Conservation (phyloP, 768 basidiomycete species). For the Leccinum variicolor region DNA sequence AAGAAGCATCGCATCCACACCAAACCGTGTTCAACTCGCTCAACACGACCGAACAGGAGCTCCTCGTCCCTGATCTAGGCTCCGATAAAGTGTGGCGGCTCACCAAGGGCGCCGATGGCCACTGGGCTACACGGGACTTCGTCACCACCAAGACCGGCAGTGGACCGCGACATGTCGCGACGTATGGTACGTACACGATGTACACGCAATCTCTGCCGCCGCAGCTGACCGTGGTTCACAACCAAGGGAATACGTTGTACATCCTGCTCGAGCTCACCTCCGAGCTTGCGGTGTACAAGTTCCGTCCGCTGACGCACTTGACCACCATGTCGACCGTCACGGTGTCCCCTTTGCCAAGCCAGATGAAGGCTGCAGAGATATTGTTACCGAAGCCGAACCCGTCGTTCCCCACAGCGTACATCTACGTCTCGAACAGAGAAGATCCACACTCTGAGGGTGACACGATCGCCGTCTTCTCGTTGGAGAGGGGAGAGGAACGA, state of each 20-base stretch:
- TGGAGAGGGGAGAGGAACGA: slow-evolving; percentile 39
- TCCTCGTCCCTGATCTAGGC: slow-evolving; percentile 76
- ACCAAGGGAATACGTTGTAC: slow-evolving; percentile 60
- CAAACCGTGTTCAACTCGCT: slow-evolving; percentile 49
- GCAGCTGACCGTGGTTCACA: too few species aligned
- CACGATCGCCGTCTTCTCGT: too few species aligned
- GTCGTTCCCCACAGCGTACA: slow-evolving; percentile 48
- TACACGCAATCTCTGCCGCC: too few species aligned
- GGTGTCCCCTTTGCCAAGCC: slow-evolving; percentile 40
- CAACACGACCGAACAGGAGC: slow-evolving; percentile 46
- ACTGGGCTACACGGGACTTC: slow-evolving; percentile 47
- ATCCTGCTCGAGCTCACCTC: slow-evolving; percentile 66
- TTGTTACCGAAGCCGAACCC: slow-evolving; percentile 53
- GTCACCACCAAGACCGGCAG: slow-evolving; percentile 52
- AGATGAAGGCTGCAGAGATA: slow-evolving; percentile 69
- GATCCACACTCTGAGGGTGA: too few species aligned
- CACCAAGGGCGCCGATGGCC: slow-evolving; percentile 39
- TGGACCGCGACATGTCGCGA: slow-evolving; percentile 69
- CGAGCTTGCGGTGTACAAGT: slow-evolving; percentile 51
- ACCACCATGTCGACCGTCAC: slow-evolving; percentile 46
- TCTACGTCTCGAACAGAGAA: too few species aligned
- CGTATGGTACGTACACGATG: slow-evolving; percentile 54
- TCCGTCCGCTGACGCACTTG: slow-evolving; percentile 42
- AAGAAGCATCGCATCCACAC: slow-evolving; percentile 75
- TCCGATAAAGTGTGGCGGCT: slow-evolving; percentile 64